Percentiles rank a stretch among this genome's conserved stretches.
These are phyloP conservation scores for Tagetes patula DNA, from an alignment of 129 eudicot species.

Conservation along the genomic window DNA sequence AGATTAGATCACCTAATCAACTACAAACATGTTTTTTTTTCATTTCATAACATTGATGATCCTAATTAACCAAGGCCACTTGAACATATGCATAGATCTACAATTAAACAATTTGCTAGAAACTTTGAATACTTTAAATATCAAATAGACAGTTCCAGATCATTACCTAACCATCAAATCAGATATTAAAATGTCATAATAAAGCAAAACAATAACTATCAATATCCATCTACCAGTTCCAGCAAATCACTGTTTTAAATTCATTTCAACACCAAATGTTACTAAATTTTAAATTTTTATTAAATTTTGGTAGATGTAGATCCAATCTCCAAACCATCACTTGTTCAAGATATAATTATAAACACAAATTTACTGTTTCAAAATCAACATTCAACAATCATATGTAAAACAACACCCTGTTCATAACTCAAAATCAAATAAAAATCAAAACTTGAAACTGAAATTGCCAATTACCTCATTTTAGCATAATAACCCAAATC, in stretches of 20 bases:
- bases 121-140: constrained; percentile 19
- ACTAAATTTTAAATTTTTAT: neutral
- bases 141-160: constrained; percentile 29
- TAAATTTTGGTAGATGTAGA: constrained; percentile 9
- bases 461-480: constrained; percentile 1
- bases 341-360: neutral
- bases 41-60: neutral
- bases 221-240: constrained; percentile 32
- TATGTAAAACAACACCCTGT: constrained; percentile 7
- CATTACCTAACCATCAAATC: constrained; percentile 38
- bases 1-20: neutral
- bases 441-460: neutral
- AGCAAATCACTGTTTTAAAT: constrained; percentile 8
- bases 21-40: neutral
- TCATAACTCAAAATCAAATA: constrained; percentile 14
- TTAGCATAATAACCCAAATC: constrained; percentile 7
- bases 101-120: neutral
- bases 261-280: neutral
- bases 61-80: constrained; percentile 4
- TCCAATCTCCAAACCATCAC: constrained; percentile 24
- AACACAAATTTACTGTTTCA: neutral
- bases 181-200: constrained; percentile 21
- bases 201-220: constrained; percentile 16
- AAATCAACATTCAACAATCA: neutral
- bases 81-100: neutral